Evolutionary conservation across 2,329 filamentous ascomycete species (phyloP).

Genomic region (Curvularia verruculosa): DNA sequence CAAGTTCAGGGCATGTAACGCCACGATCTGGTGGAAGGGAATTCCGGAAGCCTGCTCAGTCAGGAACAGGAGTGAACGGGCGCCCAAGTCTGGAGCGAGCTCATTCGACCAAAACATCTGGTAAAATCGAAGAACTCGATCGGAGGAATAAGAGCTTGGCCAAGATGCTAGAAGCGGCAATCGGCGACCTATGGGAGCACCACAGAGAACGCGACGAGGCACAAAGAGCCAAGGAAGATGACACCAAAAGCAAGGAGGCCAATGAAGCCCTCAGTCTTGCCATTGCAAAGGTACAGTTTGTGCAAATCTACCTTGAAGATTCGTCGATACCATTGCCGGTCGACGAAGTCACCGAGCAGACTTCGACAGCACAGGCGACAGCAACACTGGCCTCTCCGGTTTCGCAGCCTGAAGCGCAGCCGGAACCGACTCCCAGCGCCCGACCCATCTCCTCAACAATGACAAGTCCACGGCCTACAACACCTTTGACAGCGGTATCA

Average conservation of each 20-base stretch:
- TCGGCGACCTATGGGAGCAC: conserved; percentile 66
- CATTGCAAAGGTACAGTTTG: conserved; percentile 59
- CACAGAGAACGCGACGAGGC: conserved; percentile 59
- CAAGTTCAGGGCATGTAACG: conserved; percentile 37
- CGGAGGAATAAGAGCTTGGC: conserved; percentile 70
- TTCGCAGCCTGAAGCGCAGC: conserved; percentile 22
- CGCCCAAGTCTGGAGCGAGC: conserved; percentile 30
- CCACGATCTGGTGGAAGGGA: conserved; percentile 45
- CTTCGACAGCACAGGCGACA: conserved; percentile 28
- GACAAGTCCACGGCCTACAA: conserved; percentile 11
- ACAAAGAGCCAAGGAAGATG: conserved; percentile 34
- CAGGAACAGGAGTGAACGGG: conserved; percentile 25
- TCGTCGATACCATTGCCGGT: conserved; percentile 52
- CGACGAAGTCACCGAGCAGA: conserved; percentile 44
- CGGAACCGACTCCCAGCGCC: conserved; percentile 27
- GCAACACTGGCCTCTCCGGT: conserved; percentile 28
- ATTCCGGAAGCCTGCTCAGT: conserved; percentile 39
- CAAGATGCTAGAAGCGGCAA: conserved; percentile 69
- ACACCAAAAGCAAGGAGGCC: conserved; percentile 36
- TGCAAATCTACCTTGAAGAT: conserved; percentile 58
- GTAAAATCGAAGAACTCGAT: conserved; percentile 58
- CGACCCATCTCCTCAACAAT: conserved; percentile 27
- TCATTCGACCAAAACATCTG: conserved; percentile 31
- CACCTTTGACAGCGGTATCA: conserved; percentile 4
- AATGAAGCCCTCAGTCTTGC: conserved; percentile 54